Evolutionary conservation across 495 filamentous ascomycete species (phyloP).

Genomic region (Neurospora terricola): DNA sequence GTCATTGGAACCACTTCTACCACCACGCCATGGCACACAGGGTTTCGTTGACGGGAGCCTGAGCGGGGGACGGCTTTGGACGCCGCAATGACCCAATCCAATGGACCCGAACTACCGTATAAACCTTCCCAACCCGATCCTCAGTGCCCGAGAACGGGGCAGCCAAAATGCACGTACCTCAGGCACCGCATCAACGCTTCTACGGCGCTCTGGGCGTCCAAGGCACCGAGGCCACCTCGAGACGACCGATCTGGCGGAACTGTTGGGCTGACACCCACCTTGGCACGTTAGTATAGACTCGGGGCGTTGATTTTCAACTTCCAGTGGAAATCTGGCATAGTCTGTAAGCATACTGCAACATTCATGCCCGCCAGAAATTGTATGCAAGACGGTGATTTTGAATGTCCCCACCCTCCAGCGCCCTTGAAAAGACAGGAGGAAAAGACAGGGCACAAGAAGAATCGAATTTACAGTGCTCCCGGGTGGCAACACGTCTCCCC

Average conservation of each 20-base stretch:
- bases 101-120: not conserved
- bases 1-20: not conserved
- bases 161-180: not conserved
- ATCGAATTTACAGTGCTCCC: too few species aligned
- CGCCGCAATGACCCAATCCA: not conserved
- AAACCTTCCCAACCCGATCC: not conserved
- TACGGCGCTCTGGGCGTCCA: not conserved
- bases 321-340: too few species aligned
- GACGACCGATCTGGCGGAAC: not conserved
- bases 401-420: too few species aligned
- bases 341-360: too few species aligned
- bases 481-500: too few species aligned
- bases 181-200: not conserved
- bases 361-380: too few species aligned
- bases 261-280: not conserved
- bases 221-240: not conserved
- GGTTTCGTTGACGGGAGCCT: not conserved
- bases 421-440: too few species aligned
- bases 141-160: not conserved
- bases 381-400: too few species aligned
- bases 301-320: too few species aligned
- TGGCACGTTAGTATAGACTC: too few species aligned
- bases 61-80: not conserved
- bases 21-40: not conserved
- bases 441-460: too few species aligned